Percentiles rank a stretch among this genome's conserved stretches.
phyloP scores from a whole-genome alignment of 768 basidiomycete genomes.

The Naematelia encephala region DNA sequence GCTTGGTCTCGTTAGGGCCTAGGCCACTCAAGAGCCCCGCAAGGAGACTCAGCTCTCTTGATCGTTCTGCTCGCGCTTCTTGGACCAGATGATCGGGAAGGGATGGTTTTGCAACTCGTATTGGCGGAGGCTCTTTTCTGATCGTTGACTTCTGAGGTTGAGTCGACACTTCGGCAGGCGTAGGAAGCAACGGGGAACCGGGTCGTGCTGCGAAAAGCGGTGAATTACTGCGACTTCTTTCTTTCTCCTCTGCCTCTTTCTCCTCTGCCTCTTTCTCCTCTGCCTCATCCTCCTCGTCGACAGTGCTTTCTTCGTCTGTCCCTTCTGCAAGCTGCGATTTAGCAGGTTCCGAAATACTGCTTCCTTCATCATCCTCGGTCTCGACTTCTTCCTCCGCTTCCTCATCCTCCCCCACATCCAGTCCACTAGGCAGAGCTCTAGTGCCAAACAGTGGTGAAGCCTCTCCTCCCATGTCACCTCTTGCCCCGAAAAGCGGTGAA shows the following conservation, averaged over 20 bases:
- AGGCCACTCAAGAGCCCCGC: conserved; percentile 6
- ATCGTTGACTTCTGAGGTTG: too few species aligned
- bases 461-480: background rate
- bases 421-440: background rate
- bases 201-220: background rate
- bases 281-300: conserved; percentile 5
- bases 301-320: background rate
- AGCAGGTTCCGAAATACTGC: background rate
- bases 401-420: too few species aligned
- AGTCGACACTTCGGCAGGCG: conserved; percentile 1
- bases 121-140: background rate
- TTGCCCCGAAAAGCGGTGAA: background rate
- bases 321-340: background rate
- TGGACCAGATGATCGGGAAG: conserved; percentile 10
- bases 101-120: background rate
- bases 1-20: background rate
- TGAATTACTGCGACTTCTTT: background rate
- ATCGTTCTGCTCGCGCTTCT: conserved; percentile 17
- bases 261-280: conserved; percentile 1
- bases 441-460: conserved; percentile 15
- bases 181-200: background rate
- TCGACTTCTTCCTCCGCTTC: too few species aligned
- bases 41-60: conserved; percentile 10
- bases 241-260: background rate
- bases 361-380: background rate